These are phyloP conservation scores for Rhodotorula babjevae DNA, from an alignment of 768 basidiomycete genomes.

Conservation along the genomic window DNA sequence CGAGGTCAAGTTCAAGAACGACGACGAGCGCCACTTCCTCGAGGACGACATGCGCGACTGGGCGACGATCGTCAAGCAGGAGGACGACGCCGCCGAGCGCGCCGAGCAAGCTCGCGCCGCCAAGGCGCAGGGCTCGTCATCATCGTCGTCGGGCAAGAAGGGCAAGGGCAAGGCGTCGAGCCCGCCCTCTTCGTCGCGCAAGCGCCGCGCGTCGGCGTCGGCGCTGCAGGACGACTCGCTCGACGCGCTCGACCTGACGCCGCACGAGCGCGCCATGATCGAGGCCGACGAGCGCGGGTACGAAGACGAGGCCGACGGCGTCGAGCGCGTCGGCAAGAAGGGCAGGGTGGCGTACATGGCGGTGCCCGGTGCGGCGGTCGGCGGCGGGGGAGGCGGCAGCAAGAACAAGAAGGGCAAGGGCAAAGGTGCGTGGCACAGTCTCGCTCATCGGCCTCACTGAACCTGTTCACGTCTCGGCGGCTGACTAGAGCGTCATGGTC, in stretches of 20 bases:
- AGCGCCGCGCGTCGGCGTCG: neutral
- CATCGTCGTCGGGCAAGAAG: neutral
- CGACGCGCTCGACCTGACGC: neutral
- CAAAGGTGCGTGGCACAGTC: neutral
- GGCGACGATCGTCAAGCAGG: neutral
- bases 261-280: slow-evolving; percentile 4
- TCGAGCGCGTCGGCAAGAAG: slow-evolving; percentile 2
- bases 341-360: neutral
- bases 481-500: neutral
- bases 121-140: neutral
- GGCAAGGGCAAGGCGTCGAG: neutral
- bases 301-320: neutral
- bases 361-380: neutral
- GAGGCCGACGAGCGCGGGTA: neutral
- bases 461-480: too few relatives aligned
- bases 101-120: neutral
- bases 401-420: neutral
- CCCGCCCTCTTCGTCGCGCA: neutral
- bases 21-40: neutral
- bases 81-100: neutral
- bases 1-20: neutral
- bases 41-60: neutral
- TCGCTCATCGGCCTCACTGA: too few relatives aligned
- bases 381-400: neutral
- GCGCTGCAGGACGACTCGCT: neutral